These are phyloP conservation scores for Cryptosporidium xiaoi DNA, from an alignment of 169 alveolate species.

Conservation along the genomic window DNA sequence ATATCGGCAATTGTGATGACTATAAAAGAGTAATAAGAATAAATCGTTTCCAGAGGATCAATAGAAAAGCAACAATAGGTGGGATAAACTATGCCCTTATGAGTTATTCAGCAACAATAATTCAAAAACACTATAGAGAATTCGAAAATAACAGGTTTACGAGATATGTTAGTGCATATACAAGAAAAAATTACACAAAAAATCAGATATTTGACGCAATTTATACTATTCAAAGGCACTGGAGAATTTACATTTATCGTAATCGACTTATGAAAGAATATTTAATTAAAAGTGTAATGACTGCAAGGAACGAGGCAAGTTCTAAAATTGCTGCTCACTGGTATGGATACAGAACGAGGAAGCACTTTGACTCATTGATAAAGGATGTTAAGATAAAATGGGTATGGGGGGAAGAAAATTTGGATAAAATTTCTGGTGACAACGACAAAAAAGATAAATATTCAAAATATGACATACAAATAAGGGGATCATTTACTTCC, in stretches of 20 bases:
- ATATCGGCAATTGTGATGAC: background rate
- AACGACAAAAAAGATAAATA: background rate
- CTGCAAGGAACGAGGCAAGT: slow-evolving; percentile 61
- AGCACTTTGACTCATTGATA: slow-evolving; percentile 20
- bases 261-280: slow-evolving; percentile 37
- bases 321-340: slow-evolving; percentile 52
- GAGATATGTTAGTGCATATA: slow-evolving; percentile 18
- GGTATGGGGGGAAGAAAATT: slow-evolving; percentile 34
- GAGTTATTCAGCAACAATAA: slow-evolving; percentile 46
- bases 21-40: background rate
- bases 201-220: slow-evolving; percentile 48
- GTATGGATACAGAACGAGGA: slow-evolving; percentile 68
- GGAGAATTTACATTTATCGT: slow-evolving; percentile 56
- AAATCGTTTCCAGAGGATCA: slow-evolving; percentile 17
- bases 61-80: slow-evolving; percentile 47
- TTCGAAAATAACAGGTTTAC: slow-evolving; percentile 13
- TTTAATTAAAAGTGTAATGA: slow-evolving; percentile 38
- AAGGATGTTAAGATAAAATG: slow-evolving; percentile 36
- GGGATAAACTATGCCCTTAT: slow-evolving; percentile 59
- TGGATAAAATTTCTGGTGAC: too few species aligned
- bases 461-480: slow-evolving; percentile 7
- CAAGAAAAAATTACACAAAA: slow-evolving; percentile 15
- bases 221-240: slow-evolving; percentile 26
- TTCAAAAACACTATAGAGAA: slow-evolving; percentile 46
- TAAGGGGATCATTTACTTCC: slow-evolving; percentile 68